Conservation (phyloP, 192 early-diverging fungal species). For the Mortierella antarctica region DNA sequence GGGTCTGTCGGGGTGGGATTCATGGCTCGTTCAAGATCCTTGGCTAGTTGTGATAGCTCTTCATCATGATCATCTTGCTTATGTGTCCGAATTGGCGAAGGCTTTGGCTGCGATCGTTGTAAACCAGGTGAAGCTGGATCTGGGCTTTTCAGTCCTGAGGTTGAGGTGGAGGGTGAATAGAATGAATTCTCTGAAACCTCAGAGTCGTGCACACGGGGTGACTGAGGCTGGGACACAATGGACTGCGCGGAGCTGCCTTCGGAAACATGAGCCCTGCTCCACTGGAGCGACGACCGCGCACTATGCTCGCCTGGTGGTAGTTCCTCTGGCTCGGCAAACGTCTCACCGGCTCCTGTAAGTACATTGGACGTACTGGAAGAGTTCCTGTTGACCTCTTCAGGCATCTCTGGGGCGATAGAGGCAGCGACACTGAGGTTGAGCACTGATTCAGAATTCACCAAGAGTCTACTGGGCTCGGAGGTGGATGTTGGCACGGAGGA, state of each 20-base stretch:
- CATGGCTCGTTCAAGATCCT: conserved; percentile 41
- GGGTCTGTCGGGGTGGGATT: conserved; percentile 45
- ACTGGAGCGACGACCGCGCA: no score
- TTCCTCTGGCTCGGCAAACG: no score
- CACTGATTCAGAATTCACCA: background rate
- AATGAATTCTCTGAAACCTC: no score
- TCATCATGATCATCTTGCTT: conserved; percentile 11
- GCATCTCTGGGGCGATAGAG: no score
- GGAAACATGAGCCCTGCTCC: no score
- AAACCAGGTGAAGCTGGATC: conserved; percentile 11
- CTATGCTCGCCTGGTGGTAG: no score
- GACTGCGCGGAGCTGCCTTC: background rate
- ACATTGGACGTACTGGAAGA: no score
- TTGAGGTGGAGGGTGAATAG: background rate
- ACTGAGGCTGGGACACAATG: conserved; percentile 10
- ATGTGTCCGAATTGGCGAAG: conserved; percentile 31
- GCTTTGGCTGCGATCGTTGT: conserved; percentile 29
- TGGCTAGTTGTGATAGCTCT: conserved; percentile 27
- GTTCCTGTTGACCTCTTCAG: no score
- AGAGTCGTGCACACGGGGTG: background rate
- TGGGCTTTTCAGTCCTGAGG: background rate
- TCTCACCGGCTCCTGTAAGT: no score
- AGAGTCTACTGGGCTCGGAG: background rate
- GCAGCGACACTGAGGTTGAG: background rate
- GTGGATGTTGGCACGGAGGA: background rate